Evolutionary conservation across 2,329 filamentous ascomycete species (phyloP), one percentile per base, ranked within the genome.

Genomic region (Pestalotiopsis sp.): DNA sequence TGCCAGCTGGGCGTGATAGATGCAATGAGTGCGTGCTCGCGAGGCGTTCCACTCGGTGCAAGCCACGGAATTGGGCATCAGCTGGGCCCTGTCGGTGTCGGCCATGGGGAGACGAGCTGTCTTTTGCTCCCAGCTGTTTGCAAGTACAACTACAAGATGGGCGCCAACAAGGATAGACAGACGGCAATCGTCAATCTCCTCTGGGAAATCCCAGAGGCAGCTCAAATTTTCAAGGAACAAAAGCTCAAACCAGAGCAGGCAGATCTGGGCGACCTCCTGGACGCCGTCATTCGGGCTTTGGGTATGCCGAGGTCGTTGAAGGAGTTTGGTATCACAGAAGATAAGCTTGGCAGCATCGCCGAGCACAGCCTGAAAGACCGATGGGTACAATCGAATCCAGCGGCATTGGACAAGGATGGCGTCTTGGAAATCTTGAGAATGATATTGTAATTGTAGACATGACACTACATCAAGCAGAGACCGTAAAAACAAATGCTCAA

Each of bases 91-190:
- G 75, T 87, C 3, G 87, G 87, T 0, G 87, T 90, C 2, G 84
- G 85, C 0, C 88, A 91, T 73, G 88, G 88, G 12, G 87, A 89
- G 75, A 90, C 87, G 36, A 88, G 85, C 72, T 90, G 84, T 73
- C 84, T 86, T 60, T 79, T 88, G 67, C 80, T 85, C 45, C 87
- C 88, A 0, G 82, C 84, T 0, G 87, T 90, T 5, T 86, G 86
- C 73, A 86, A 85, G 73, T 90, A 82, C 73, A 91, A 90, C 68
- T 78, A 80, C 2, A 75, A 74, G 45, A 75, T 81, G 63, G 81
- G 82, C 5, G 80, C 80, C 69, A 77, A 77, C 52, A 66, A 73
- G 2, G 79, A 80, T 9, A 77, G 81, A 20, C 86, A 87, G 75
- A 72, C 75, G 11, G 76, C 76, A 2, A 77, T 85, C 1, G 74